These are phyloP conservation scores for Brassica napus DNA, from an alignment of 345 rosid species.

Conservation along the genomic window Da-Ae NC_063434.1:22031001-22031500, in stretches of 20 bases:
- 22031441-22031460: constrained; percentile 33
- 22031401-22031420: constrained; percentile 32
- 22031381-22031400: constrained; percentile 62
- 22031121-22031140: constrained; percentile 80
- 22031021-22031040: constrained; percentile 83
- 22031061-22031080: constrained; percentile 35
- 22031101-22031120: constrained; percentile 52
- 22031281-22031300: constrained; percentile 77
- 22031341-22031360: constrained; percentile 82
- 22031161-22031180: constrained; percentile 54
- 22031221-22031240: constrained; percentile 60
- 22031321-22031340: constrained; percentile 68
- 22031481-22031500: constrained; percentile 94
- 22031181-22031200: constrained; percentile 65
- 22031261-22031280: constrained; percentile 76
- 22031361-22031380: constrained; percentile 79
- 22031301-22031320: constrained; percentile 69
- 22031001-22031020: constrained; percentile 62
- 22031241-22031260: constrained; percentile 73
- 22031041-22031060: constrained; percentile 59
- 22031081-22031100: constrained; percentile 42
- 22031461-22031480: constrained; percentile 64
- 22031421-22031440: constrained; percentile 11
- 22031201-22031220: constrained; percentile 68
- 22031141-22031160: constrained; percentile 84